Percentiles rank a stretch among this genome's conserved stretches.
Evolutionary conservation across 148 eudicot species (phyloP).

Genomic region (Chenopodium formosanum): DNA sequence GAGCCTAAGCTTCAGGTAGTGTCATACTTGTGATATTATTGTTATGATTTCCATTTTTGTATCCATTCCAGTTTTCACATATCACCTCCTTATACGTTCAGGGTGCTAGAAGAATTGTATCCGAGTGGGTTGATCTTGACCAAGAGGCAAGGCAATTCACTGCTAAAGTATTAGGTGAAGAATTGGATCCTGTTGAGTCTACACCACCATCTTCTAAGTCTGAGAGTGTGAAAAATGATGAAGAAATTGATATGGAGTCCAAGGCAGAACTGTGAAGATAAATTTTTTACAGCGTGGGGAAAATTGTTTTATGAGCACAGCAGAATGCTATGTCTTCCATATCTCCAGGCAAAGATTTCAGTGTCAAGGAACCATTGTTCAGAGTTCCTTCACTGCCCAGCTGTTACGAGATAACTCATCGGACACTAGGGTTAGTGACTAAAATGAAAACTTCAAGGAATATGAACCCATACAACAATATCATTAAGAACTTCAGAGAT

Average conservation of each 20-base stretch:
- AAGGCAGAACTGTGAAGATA: conserved; percentile 62
- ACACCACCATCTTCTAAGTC: conserved; percentile 25
- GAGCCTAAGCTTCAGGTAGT: conserved; percentile 96
- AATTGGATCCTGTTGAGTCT: conserved; percentile 41
- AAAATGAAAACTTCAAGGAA: neutral
- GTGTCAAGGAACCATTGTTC: neutral
- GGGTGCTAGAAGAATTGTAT: conserved; percentile 93
- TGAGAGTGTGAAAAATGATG: conserved; percentile 8
- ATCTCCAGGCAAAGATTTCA: neutral
- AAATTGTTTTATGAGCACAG: neutral
- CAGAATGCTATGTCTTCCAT: neutral
- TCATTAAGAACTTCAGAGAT: neutral
- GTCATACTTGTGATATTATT: neutral
- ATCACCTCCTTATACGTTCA: conserved; percentile 11
- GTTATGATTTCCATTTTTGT: neutral
- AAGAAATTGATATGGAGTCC: conserved; percentile 43
- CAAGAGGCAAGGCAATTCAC: conserved; percentile 78
- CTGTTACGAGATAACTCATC: neutral
- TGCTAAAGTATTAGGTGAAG: conserved; percentile 70
- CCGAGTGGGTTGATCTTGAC: conserved; percentile 90
- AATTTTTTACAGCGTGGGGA: neutral
- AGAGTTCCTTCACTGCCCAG: neutral
- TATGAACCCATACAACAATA: neutral
- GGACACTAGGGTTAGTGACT: neutral
- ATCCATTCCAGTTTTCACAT: neutral